phyloP scores from a whole-genome alignment of 2,329 filamentous ascomycete genomes.

The Microsporum audouinii region DNA sequence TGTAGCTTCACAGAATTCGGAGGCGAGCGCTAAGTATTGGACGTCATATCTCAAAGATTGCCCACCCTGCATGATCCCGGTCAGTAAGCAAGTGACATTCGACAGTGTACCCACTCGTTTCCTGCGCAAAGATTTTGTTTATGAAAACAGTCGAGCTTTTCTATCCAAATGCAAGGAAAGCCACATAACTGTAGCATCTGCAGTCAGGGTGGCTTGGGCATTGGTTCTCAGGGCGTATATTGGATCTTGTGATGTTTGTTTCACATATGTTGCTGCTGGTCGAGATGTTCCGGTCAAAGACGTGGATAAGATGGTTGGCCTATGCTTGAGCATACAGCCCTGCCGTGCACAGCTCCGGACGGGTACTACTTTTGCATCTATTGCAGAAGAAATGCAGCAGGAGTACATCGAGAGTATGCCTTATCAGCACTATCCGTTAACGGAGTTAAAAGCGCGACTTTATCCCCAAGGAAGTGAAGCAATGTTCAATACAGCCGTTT shows the following conservation, averaged over 20 bases:
- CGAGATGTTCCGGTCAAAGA: slow-evolving; percentile 8
- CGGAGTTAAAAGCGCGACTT: slow-evolving; percentile 7
- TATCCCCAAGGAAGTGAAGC: slow-evolving; percentile 9
- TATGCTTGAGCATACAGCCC: slow-evolving; percentile 8
- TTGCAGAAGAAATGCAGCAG: slow-evolving; percentile 35
- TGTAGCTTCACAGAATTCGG: slow-evolving; percentile 14
- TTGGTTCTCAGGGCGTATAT: slow-evolving; percentile 14
- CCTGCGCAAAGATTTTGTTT: neutral
- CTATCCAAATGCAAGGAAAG: slow-evolving; percentile 3
- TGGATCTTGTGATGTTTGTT: slow-evolving; percentile 18
- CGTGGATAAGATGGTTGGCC: slow-evolving; percentile 8
- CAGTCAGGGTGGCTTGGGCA: slow-evolving; percentile 18
- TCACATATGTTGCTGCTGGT: slow-evolving; percentile 12
- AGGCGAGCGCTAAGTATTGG: slow-evolving; percentile 16
- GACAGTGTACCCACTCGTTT: neutral
- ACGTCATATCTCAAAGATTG: slow-evolving; percentile 16
- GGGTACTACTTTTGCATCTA: slow-evolving; percentile 24
- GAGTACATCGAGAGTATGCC: slow-evolving; percentile 39
- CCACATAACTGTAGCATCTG: slow-evolving; percentile 15
- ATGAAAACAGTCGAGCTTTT: neutral
- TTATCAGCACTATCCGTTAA: slow-evolving; percentile 8
- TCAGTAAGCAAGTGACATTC: neutral
- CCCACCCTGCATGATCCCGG: slow-evolving; percentile 15
- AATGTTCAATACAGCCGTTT: slow-evolving; percentile 10
- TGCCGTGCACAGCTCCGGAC: slow-evolving; percentile 2